phyloP scores from a whole-genome alignment of 176 grass and related monocot species.

The Alloteropsis semialata region DNA sequence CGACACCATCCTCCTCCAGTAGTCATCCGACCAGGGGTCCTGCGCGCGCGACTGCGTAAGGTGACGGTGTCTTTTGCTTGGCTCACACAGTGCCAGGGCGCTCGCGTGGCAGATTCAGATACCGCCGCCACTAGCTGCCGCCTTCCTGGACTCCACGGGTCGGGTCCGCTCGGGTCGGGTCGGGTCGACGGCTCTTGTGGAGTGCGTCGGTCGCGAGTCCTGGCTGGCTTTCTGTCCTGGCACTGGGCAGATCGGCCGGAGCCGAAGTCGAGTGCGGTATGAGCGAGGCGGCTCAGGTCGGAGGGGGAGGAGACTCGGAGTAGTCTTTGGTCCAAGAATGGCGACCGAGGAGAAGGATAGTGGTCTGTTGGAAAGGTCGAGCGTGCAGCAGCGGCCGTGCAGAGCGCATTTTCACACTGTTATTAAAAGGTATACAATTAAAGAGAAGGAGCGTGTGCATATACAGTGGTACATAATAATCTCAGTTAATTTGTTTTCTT shows the following conservation, averaged over 20 bases:
- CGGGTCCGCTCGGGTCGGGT: background rate
- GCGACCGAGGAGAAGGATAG: background rate
- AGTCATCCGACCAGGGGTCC: background rate
- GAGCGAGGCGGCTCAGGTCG: background rate
- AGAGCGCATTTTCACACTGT: background rate
- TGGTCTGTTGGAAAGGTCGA: slow-evolving; percentile 17
- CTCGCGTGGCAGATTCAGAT: background rate
- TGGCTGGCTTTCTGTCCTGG: background rate
- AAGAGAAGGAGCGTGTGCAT: background rate
- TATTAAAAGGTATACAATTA: background rate
- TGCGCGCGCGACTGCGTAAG: background rate
- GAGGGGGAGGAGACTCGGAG: too few species aligned
- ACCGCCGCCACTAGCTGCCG: slow-evolving; percentile 8
- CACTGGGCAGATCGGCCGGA: background rate
- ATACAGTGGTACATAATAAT: too few species aligned
- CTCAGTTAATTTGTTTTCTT: too few species aligned
- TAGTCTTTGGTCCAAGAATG: background rate
- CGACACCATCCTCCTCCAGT: background rate
- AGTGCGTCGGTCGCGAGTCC: background rate
- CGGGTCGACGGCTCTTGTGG: background rate
- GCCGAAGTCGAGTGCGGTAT: background rate
- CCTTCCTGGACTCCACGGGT: background rate
- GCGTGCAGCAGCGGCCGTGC: background rate
- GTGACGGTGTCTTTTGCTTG: background rate
- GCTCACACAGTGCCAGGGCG: background rate